Conservation (phyloP, 768 basidiomycete genomes). For the Lyophyllum decastes region DNA sequence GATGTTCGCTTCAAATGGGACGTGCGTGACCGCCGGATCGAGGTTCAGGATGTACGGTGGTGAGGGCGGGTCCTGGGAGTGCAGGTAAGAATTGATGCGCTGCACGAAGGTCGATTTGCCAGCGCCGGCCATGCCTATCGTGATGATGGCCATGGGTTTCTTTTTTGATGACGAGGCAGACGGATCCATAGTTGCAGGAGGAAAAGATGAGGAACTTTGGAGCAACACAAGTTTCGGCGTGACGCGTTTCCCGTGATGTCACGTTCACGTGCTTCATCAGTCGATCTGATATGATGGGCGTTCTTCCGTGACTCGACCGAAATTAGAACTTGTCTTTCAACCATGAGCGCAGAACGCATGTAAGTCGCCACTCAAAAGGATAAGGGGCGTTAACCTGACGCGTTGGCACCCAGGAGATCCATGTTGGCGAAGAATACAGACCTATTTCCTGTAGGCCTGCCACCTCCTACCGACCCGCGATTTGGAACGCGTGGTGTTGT, state of each 20-base stretch:
- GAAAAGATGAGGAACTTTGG: not conserved
- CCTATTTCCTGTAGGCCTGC: slow-evolving; percentile 19
- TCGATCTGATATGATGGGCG: not conserved
- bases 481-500: slow-evolving; percentile 24
- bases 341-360: slow-evolving; percentile 25
- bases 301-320: not conserved
- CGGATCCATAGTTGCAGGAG: slow-evolving; percentile 12
- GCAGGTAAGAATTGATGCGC: slow-evolving; percentile 89
- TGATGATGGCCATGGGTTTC: slow-evolving; percentile 82
- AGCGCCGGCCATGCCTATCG: slow-evolving; percentile 95
- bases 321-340: not conserved
- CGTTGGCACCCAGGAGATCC: slow-evolving; percentile 16
- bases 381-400: not conserved
- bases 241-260: not conserved
- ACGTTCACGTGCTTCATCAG: not conserved
- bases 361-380: slow-evolving; percentile 8
- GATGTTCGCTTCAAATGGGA: slow-evolving; percentile 95
- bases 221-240: slow-evolving; percentile 4
- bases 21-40: slow-evolving; percentile 90
- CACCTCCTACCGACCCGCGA: slow-evolving; percentile 17
- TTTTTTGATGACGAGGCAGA: slow-evolving; percentile 32
- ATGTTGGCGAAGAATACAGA: slow-evolving; percentile 19
- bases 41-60: slow-evolving; percentile 97
- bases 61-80: slow-evolving; percentile 59
- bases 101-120: slow-evolving; percentile 99